A percentile compares a stretch with the other conserved stretches of the same genome.
Conservation (phyloP, 768 basidiomycete genomes). For the Psilocybe sp. region DNA sequence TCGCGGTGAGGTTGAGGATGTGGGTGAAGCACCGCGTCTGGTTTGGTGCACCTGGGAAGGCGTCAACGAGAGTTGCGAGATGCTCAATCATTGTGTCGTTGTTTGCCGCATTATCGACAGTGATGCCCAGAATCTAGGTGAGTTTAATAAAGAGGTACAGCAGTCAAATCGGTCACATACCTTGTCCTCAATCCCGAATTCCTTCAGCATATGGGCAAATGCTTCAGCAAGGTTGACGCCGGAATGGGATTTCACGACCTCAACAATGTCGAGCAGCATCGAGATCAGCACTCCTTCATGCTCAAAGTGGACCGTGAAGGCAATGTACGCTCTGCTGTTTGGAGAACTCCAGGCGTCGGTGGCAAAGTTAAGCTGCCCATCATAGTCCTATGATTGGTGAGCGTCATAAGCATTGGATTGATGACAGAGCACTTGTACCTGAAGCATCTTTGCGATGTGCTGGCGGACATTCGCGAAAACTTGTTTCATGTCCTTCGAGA, state of each 20-base stretch:
- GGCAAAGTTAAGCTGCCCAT: constrained; percentile 9
- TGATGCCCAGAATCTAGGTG: not conserved
- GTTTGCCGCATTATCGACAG: constrained; percentile 2
- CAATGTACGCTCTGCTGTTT: constrained; percentile 30
- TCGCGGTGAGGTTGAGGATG: constrained; percentile 1
- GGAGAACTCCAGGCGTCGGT: constrained; percentile 37
- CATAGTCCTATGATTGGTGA: constrained; percentile 7
- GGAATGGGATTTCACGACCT: constrained; percentile 26
- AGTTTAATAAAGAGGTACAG: not conserved
- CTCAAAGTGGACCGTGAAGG: constrained; percentile 30
- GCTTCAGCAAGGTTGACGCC: constrained; percentile 31
- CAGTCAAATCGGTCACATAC: not conserved
- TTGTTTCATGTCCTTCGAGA: constrained; percentile 3
- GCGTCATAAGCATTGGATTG: not conserved
- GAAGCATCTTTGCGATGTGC: constrained; percentile 9
- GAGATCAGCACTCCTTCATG: constrained; percentile 20
- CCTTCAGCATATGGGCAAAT: constrained; percentile 27
- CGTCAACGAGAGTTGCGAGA: not conserved
- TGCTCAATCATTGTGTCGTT: constrained; percentile 3
- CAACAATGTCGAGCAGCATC: no score
- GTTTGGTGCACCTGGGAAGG: not conserved
- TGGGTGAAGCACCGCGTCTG: constrained; percentile 2
- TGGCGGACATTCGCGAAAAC: constrained; percentile 3
- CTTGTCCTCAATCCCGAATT: constrained; percentile 19
- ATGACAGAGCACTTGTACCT: not conserved